Evolutionary conservation across 805 yeast genomes (phyloP).

Genomic region (Lachancea thermotolerans): DNA sequence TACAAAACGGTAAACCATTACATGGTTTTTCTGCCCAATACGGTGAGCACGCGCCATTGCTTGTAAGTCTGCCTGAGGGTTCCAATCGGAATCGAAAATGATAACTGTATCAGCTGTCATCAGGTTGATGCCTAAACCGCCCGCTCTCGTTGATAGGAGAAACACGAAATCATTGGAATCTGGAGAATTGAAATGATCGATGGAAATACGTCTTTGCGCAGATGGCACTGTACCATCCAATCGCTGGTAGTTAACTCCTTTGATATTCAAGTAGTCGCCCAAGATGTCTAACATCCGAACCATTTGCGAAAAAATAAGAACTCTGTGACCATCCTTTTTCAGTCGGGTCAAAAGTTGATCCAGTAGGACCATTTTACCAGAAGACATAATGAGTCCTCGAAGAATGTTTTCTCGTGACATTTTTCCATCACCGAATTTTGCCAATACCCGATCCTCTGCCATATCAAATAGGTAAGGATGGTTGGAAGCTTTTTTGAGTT

Average conservation of each 20-base stretch:
- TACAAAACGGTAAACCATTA: slow-evolving; percentile 95
- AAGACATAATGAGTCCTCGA: slow-evolving; percentile 91
- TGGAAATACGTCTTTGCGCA: slow-evolving; percentile 85
- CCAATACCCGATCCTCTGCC: slow-evolving; percentile 77
- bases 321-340: slow-evolving; percentile 92
- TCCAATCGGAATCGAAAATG: slow-evolving; percentile 98
- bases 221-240: slow-evolving; percentile 97
- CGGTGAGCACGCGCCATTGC: slow-evolving; percentile 99
- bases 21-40: slow-evolving; percentile 98
- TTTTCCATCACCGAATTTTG: slow-evolving; percentile 51
- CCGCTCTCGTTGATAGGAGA: slow-evolving; percentile 90
- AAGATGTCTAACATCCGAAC: slow-evolving; percentile 91
- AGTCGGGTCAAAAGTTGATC: slow-evolving; percentile 83
- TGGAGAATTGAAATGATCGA: slow-evolving; percentile 93
- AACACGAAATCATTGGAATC: slow-evolving; percentile 90
- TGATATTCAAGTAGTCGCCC: slow-evolving; percentile 85
- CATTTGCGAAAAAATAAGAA: slow-evolving; percentile 93
- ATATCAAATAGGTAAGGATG: slow-evolving; percentile 94
- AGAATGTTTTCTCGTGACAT: slow-evolving; percentile 70
- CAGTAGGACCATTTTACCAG: slow-evolving; percentile 95
- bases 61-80: slow-evolving; percentile 97
- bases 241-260: slow-evolving; percentile 85
- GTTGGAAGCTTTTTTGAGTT: slow-evolving; percentile 91
- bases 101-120: slow-evolving; percentile 99
- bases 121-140: slow-evolving; percentile 95